Evolutionary conservation across 2,329 filamentous ascomycete species (phyloP), one percentile per base, ranked within the genome.

Genomic region (Aureobasidium sp.): DNA sequence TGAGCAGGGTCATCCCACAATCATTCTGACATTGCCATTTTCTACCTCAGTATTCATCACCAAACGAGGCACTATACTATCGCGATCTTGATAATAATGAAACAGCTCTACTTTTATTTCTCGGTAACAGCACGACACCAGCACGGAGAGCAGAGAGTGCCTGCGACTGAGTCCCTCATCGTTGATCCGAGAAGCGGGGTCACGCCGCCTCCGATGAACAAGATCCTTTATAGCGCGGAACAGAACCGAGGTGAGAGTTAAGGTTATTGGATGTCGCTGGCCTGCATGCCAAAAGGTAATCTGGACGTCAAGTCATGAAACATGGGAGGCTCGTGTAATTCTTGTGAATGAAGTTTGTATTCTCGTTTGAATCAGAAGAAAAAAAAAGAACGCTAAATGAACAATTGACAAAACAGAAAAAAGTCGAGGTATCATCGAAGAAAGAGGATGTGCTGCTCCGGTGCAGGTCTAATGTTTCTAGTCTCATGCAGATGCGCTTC

Each of bases 391-490:
- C 49, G 49, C 49, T 53, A 53, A 53, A 41, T 41, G 7, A 25
- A 53, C 49, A 53, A 39, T 9, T 48, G 49, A 53, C 49, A 53
- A 34, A 39, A 25, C 36, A 17, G 36, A 25, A 39, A 37, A 41
- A 48, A 36, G 20, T 37, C 27, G 52, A 55, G 52, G 52, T 42
- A 55, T 55, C 52, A 29, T 55, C 52, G 45, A 25, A 52, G 49
- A 55, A 42, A 41, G 39, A 39, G 37, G 52, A 31, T 55, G 31
- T 34, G 52, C 37, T 31, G 37, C n/a, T 29, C 27, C 52, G 22
- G 37, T 25, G 37, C 17, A 27, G 52, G 36, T 52, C 49, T 55
- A 44, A 31, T 55, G 15, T 42, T n/a, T 52, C 6, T 52, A 39
- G 36, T 52, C 22, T 34, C 49, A 27, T 52, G 49, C 25, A 47